phyloP scores from a whole-genome alignment of 139 green algal species.

The Micractinium sp. region DNA sequence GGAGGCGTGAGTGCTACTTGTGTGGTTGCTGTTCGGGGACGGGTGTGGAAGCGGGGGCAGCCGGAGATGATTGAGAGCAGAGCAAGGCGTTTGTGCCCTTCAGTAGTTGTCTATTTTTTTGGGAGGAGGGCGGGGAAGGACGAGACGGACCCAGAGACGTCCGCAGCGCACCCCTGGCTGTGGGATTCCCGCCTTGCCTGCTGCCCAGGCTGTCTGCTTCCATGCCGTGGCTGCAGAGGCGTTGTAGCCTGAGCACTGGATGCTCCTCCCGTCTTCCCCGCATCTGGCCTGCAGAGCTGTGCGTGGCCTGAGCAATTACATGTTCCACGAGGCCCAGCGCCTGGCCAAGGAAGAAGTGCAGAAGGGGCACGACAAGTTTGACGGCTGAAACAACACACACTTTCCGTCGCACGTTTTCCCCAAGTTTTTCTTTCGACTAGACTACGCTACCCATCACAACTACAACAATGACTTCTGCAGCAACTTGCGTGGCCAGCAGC shows the following conservation, averaged over 20 bases:
- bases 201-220: too few relatives aligned
- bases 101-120: too few relatives aligned
- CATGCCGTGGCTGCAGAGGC: too few relatives aligned
- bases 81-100: too few relatives aligned
- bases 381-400: conserved; percentile 38
- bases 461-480: neutral
- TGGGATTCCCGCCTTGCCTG: too few relatives aligned
- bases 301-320: conserved; percentile 71
- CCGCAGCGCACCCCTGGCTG: too few relatives aligned
- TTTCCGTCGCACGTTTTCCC: neutral
- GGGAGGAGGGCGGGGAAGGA: too few relatives aligned
- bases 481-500: neutral
- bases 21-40: neutral
- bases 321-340: conserved; percentile 69
- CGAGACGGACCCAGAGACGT: too few relatives aligned
- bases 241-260: neutral
- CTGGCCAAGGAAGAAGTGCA: conserved; percentile 64
- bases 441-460: neutral
- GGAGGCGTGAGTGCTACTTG: conserved; percentile 47
- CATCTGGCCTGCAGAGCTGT: conserved; percentile 40
- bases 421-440: neutral
- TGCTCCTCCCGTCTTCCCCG: neutral
- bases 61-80: too few relatives aligned
- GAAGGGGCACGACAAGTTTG: conserved; percentile 52
- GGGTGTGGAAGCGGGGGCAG: too few relatives aligned